Conservation (phyloP, 1,139 yeast species). For the Suhomyces panamericanus region DNA sequence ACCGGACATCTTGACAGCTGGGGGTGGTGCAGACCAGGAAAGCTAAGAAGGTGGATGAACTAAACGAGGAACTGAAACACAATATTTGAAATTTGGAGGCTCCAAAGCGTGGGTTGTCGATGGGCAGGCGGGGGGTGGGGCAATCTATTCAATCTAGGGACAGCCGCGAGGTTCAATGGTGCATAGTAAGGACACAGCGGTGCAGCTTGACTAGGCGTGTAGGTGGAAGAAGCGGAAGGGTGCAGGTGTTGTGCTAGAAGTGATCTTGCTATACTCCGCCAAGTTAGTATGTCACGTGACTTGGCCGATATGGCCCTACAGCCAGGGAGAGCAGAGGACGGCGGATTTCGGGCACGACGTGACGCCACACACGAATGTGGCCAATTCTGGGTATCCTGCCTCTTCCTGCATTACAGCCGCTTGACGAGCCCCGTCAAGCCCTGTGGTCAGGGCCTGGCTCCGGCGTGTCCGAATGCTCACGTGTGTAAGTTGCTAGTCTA, state of each 20-base stretch:
- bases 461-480: slow-evolving; percentile 2
- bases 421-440: background rate
- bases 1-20: background rate
- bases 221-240: background rate
- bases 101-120: background rate
- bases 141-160: slow-evolving; percentile 3
- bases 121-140: background rate
- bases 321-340: background rate
- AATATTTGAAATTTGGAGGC: background rate
- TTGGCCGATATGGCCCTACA: background rate
- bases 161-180: slow-evolving; percentile 1
- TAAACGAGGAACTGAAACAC: background rate
- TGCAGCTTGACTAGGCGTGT: background rate
- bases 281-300: slow-evolving; percentile 4
- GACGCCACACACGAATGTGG: too few relatives aligned
- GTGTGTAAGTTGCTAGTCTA: background rate
- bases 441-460: background rate
- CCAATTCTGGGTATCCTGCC: too few relatives aligned
- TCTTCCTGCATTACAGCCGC: background rate
- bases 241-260: background rate
- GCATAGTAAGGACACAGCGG: slow-evolving; percentile 7
- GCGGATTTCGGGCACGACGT: too few relatives aligned
- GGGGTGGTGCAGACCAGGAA: background rate
- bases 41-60: background rate
- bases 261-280: slow-evolving; percentile 10